Evolutionary conservation across 2,329 filamentous ascomycete genomes (phyloP).

Genomic region (Trichoderma breve): DNA sequence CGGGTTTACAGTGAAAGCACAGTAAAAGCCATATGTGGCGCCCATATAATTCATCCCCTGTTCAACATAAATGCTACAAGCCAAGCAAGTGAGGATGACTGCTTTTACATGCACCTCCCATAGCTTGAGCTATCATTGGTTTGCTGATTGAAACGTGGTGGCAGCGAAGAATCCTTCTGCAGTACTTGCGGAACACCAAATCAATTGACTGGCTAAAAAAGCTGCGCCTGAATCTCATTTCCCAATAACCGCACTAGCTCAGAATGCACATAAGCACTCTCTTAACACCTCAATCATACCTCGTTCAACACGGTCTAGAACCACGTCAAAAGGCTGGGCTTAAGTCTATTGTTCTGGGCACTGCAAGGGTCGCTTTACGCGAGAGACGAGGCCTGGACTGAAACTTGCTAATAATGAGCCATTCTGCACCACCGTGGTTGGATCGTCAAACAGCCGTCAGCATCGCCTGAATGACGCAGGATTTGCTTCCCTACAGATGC

Average conservation of each 20-base stretch:
- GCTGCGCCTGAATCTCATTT: slow-evolving; percentile 3
- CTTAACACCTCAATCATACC: background rate
- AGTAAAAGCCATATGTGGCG: background rate
- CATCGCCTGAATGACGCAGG: background rate
- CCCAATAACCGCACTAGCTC: background rate
- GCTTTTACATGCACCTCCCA: background rate
- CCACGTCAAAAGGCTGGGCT: background rate
- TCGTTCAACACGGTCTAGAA: background rate
- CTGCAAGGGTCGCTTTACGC: background rate
- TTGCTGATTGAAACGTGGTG: background rate
- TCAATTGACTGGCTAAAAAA: background rate
- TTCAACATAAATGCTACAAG: background rate
- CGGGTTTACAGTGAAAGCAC: background rate
- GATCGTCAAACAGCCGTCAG: background rate
- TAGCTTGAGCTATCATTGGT: background rate
- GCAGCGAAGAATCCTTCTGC: background rate
- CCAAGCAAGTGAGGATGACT: background rate
- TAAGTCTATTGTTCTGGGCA: background rate
- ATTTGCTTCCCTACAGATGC: background rate
- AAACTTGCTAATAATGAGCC: background rate
- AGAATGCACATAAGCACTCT: background rate
- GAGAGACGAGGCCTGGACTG: background rate
- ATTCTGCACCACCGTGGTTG: background rate
- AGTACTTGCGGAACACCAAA: background rate
- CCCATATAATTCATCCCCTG: background rate